Conservation (phyloP, 495 filamentous ascomycete genomes). For the Pyronema omphalodes region DNA sequence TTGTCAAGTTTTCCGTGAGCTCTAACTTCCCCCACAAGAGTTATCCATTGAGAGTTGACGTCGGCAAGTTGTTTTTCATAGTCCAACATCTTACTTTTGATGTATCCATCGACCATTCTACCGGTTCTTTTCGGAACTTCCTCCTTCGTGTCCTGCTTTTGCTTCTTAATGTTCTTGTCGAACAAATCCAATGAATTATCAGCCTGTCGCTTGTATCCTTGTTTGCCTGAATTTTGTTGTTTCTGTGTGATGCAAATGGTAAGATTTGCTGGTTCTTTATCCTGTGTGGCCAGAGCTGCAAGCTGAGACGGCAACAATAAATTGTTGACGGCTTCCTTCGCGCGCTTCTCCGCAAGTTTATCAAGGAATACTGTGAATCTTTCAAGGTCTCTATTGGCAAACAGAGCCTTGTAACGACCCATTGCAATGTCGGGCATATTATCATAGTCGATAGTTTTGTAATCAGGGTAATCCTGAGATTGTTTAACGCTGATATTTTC, state of each 20-base stretch:
- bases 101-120: not conserved
- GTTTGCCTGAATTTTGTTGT: no score
- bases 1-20: slow-evolving; percentile 29
- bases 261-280: no score
- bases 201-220: no score
- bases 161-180: no score
- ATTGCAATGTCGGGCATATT: slow-evolving; percentile 32
- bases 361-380: slow-evolving; percentile 20
- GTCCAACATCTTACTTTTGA: slow-evolving; percentile 2
- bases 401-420: slow-evolving; percentile 28
- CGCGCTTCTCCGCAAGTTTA: slow-evolving; percentile 4
- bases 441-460: slow-evolving; percentile 28
- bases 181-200: no score
- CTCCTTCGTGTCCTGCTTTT: no score
- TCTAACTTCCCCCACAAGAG: slow-evolving; percentile 31
- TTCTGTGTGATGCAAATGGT: no score
- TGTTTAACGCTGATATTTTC: slow-evolving; percentile 26
- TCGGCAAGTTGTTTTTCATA: slow-evolving; percentile 23
- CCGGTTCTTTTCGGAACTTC: no score
- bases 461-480: slow-evolving; percentile 11
- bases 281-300: no score
- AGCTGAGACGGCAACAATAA: no score
- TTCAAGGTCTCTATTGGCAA: slow-evolving; percentile 28
- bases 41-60: slow-evolving; percentile 28
- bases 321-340: no score